A percentile compares a stretch with the other conserved stretches of the same genome.
These are phyloP conservation scores for Spatholobus suberectus DNA, from an alignment of 306 rosid species.

Conservation along the genomic window DNA sequence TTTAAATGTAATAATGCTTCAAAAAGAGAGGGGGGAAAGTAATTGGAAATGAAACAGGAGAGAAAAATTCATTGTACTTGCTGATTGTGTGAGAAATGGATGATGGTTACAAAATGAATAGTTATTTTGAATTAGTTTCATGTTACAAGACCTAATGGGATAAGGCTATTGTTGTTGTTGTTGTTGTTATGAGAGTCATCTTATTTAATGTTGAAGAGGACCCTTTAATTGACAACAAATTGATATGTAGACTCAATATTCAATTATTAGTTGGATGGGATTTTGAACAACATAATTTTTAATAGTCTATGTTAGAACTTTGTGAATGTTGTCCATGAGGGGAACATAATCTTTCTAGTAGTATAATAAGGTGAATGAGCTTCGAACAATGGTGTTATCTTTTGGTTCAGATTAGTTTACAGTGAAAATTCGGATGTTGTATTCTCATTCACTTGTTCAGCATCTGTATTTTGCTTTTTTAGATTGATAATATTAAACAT, in stretches of 20 bases:
- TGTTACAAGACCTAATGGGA: background rate
- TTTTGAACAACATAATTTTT: background rate
- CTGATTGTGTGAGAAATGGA: background rate
- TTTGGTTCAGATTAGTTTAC: background rate
- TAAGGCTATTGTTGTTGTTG: no score
- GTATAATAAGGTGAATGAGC: background rate
- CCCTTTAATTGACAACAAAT: background rate
- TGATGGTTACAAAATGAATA: constrained; percentile 1
- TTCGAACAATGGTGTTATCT: background rate
- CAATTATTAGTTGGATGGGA: background rate
- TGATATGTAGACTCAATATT: background rate
- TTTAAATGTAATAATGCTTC: background rate
- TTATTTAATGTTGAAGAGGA: constrained; percentile 21
- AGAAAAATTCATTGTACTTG: background rate
- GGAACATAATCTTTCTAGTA: background rate
- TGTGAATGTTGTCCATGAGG: constrained; percentile 20
- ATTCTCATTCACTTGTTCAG: constrained; percentile 12
- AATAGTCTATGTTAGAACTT: constrained; percentile 13
- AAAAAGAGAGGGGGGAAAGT: background rate
- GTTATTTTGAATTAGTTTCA: constrained; percentile 23
- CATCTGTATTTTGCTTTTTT: constrained; percentile 1
- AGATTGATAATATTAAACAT: constrained; percentile 18
- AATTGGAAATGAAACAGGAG: background rate
- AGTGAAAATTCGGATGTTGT: background rate
- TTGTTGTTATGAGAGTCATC: background rate